Conservation (phyloP, 2,329 filamentous ascomycete genomes). For the Septoria linicola region DNA sequence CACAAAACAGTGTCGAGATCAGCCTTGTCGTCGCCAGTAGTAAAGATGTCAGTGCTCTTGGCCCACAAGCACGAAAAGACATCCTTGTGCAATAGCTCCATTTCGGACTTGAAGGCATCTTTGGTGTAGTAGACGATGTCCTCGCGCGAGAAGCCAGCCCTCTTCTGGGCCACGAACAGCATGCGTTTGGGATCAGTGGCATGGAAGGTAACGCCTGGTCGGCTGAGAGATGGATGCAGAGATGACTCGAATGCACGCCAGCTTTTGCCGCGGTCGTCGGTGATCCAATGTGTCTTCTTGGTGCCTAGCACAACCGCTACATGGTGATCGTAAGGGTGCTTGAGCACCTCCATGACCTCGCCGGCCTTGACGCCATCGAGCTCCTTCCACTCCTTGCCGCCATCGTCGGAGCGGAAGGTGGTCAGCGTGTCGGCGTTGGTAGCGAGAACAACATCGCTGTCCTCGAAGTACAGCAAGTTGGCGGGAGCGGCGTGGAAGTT, state of each 20-base stretch:
- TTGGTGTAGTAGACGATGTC: slow-evolving; percentile 69
- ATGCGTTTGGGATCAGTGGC: slow-evolving; percentile 80
- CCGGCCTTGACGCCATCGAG: slow-evolving; percentile 65
- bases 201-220: slow-evolving; percentile 70
- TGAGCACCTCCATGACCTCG: slow-evolving; percentile 61
- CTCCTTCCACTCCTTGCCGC: slow-evolving; percentile 71
- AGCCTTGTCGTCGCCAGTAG: slow-evolving; percentile 62
- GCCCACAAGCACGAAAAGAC: slow-evolving; percentile 86
- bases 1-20: slow-evolving; percentile 75
- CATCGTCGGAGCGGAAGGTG: slow-evolving; percentile 76
- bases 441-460: slow-evolving; percentile 77
- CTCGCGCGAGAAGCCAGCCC: slow-evolving; percentile 41
- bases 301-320: slow-evolving; percentile 76
- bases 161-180: slow-evolving; percentile 64
- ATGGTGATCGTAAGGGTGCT: slow-evolving; percentile 75
- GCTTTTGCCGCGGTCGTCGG: slow-evolving; percentile 74
- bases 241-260: slow-evolving; percentile 74
- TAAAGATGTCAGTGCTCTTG: slow-evolving; percentile 71
- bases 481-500: slow-evolving; percentile 65
- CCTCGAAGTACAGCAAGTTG: slow-evolving; percentile 85
- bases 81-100: slow-evolving; percentile 64
- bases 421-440: slow-evolving; percentile 64
- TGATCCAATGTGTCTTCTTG: slow-evolving; percentile 73
- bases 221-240: slow-evolving; percentile 56
- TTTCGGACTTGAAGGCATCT: slow-evolving; percentile 73